Conservation (phyloP, 2,329 filamentous ascomycete genomes). For the Neofusicoccum laricinum region DNA sequence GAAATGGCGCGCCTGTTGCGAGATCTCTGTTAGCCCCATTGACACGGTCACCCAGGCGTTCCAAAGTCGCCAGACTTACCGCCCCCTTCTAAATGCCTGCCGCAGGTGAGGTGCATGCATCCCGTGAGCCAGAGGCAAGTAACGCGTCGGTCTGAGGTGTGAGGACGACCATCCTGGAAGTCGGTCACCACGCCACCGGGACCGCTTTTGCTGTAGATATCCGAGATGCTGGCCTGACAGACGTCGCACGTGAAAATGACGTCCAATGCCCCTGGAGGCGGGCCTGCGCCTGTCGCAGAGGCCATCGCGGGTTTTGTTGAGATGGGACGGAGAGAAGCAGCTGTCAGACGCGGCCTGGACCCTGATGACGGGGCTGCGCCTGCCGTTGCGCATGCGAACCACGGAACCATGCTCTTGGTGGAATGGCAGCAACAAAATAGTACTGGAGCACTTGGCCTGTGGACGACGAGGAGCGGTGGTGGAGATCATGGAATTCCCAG, state of each 20-base stretch:
- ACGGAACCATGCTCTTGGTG: no score
- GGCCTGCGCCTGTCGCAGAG: background rate
- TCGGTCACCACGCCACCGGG: constrained; percentile 27
- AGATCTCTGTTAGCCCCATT: background rate
- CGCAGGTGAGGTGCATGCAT: constrained; percentile 50
- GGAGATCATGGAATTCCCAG: no score
- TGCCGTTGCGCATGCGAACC: no score
- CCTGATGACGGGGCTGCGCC: background rate
- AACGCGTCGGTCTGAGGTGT: constrained; percentile 36
- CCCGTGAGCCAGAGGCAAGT: constrained; percentile 47
- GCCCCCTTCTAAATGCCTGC: constrained; percentile 47
- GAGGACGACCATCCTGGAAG: constrained; percentile 26
- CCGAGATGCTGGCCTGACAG: constrained; percentile 45
- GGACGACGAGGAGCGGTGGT: no score
- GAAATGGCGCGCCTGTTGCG: constrained; percentile 44
- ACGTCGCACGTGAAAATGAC: constrained; percentile 50
- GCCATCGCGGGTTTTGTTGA: background rate
- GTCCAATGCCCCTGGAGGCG: constrained; percentile 29
- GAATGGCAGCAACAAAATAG: no score
- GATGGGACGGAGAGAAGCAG: background rate
- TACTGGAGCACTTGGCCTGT: no score
- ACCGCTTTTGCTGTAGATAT: constrained; percentile 40
- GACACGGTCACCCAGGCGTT: background rate
- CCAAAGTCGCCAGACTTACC: constrained; percentile 33
- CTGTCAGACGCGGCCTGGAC: no score